phyloP scores from a whole-genome alignment of 768 basidiomycete species.

The Chalciporus sphaerocephalus region DNA sequence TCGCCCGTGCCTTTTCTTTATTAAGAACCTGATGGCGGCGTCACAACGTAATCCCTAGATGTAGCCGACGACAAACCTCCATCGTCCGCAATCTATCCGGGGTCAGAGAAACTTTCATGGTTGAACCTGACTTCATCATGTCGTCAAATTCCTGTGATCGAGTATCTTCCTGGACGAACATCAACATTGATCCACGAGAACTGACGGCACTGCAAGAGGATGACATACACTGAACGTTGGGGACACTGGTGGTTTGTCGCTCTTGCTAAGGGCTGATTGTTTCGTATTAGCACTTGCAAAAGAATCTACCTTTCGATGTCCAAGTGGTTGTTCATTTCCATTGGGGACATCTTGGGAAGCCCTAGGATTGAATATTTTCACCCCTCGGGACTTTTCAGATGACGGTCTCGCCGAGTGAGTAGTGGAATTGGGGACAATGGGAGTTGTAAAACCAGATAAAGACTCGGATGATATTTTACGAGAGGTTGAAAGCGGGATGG shows the following conservation, averaged over 20 bases:
- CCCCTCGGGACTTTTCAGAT: constrained; percentile 56
- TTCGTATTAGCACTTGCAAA: constrained; percentile 48
- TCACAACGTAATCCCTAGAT: constrained; percentile 14
- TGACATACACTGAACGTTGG: constrained; percentile 32
- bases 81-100: constrained; percentile 90
- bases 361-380: constrained; percentile 53
- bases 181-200: constrained; percentile 1
- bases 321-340: constrained; percentile 41
- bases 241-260: constrained; percentile 34
- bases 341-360: constrained; percentile 37
- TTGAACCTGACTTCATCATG: constrained; percentile 82
- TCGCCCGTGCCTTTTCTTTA: constrained; percentile 56
- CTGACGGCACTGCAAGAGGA: constrained; percentile 1
- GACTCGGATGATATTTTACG: constrained; percentile 41
- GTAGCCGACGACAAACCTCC: constrained; percentile 62
- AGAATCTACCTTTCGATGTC: constrained; percentile 55
- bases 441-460: constrained; percentile 18
- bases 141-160: constrained; percentile 85
- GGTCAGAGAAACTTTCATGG: constrained; percentile 94
- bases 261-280: constrained; percentile 30
- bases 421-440: constrained; percentile 10
- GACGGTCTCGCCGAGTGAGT: constrained; percentile 47
- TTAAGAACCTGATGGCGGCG: constrained; percentile 52
- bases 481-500: constrained; percentile 37
- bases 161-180: constrained; percentile 44